These are phyloP conservation scores for Pogostemon cablin DNA, from an alignment of 257 asterid genomes.

Conservation along the genomic window DNA sequence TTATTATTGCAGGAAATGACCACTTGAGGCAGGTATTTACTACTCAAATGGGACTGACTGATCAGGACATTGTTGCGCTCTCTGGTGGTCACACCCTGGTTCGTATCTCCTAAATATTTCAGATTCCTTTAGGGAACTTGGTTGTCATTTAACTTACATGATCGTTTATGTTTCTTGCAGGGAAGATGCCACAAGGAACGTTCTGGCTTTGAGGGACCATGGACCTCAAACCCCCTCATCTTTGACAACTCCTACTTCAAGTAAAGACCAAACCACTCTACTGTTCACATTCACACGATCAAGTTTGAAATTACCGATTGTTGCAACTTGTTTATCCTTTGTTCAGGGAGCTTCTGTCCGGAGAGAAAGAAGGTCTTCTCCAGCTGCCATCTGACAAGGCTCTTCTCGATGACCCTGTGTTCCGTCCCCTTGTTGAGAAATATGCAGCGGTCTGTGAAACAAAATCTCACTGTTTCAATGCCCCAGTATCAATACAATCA, in stretches of 20 bases:
- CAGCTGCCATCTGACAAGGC: slow-evolving; percentile 80
- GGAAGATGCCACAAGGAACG: slow-evolving; percentile 96
- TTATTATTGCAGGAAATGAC: slow-evolving; percentile 59
- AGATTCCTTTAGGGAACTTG: too few species aligned
- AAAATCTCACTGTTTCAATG: background rate
- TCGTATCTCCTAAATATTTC: slow-evolving; percentile 21
- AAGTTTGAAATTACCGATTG: background rate
- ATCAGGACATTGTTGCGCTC: slow-evolving; percentile 86
- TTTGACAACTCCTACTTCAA: slow-evolving; percentile 83
- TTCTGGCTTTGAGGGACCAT: slow-evolving; percentile 93
- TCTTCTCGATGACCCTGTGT: slow-evolving; percentile 60
- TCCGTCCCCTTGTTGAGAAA: slow-evolving; percentile 81
- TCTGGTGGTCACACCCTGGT: slow-evolving; percentile 98
- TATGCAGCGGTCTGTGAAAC: slow-evolving; percentile 60
- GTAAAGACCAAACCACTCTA: slow-evolving; percentile 39
- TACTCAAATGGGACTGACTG: slow-evolving; percentile 86
- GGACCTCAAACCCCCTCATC: slow-evolving; percentile 82
- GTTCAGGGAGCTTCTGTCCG: slow-evolving; percentile 69
- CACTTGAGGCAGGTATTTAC: slow-evolving; percentile 83
- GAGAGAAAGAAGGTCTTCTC: slow-evolving; percentile 75
- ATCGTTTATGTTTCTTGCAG: slow-evolving; percentile 35
- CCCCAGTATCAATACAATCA: too few species aligned
- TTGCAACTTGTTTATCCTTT: background rate
- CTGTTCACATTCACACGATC: background rate
- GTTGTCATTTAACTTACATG: background rate